A percentile compares a stretch with the other conserved stretches of the same genome.
These are phyloP conservation scores for Citrus inodora DNA, from an alignment of 345 rosid species.

Conservation along the genomic window DNA sequence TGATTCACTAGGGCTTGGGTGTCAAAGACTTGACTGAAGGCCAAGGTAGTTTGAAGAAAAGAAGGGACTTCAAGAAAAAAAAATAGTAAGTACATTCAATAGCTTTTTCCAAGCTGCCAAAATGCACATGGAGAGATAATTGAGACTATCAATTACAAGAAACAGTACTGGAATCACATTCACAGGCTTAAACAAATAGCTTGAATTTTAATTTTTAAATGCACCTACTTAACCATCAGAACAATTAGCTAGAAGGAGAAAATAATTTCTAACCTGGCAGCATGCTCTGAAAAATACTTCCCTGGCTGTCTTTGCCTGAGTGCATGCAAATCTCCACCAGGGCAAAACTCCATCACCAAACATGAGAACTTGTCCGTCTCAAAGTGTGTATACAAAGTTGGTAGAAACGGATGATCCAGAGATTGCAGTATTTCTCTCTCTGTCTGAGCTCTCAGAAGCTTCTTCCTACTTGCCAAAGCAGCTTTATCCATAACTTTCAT, in stretches of 20 bases:
- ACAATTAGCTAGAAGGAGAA: not conserved
- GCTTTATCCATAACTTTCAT: slow-evolving; percentile 85
- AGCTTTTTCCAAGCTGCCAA: not conserved
- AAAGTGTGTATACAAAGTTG: slow-evolving; percentile 79
- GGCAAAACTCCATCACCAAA: slow-evolving; percentile 97
- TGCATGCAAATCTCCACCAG: slow-evolving; percentile 90
- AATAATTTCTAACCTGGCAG: slow-evolving; percentile 58
- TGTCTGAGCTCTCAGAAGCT: slow-evolving; percentile 85
- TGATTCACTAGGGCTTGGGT: not conserved
- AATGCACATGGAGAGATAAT: not conserved
- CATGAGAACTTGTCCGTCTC: slow-evolving; percentile 78
- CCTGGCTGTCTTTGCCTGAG: slow-evolving; percentile 85
- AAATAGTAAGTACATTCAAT: not conserved
- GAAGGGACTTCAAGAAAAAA: not conserved
- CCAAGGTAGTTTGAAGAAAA: not conserved
- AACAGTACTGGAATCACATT: not conserved
- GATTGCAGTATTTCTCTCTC: slow-evolving; percentile 86
- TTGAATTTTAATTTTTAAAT: not conserved
- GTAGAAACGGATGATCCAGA: slow-evolving; percentile 89
- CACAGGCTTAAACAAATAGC: not conserved
- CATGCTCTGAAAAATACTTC: slow-evolving; percentile 81
- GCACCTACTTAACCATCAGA: not conserved
- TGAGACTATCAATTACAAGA: not conserved
- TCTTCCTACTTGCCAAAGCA: slow-evolving; percentile 68
- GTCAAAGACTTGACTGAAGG: not conserved